Base-by-base conservation (phyloP, 352 stramenopile genomes). In the Pythium brassicae region DNA sequence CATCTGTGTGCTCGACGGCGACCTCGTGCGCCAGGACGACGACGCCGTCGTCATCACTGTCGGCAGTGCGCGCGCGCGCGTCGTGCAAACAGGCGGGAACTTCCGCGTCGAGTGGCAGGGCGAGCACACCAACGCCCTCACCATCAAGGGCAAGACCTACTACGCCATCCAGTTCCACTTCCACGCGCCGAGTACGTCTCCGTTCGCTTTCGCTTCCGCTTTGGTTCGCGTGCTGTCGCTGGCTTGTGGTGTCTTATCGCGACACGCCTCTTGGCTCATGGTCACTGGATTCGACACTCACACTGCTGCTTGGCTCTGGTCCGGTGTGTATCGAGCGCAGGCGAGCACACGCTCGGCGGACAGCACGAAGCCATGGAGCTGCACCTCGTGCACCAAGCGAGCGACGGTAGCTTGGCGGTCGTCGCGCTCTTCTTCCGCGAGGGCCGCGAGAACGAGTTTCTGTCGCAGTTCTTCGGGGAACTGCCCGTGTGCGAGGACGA, bases 291-390 rank as follows among this genome's bases (percentile, higher is more conserved):
- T n/a, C n/a, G n/a, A n/a, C n/a, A n/a, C n/a, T n/a, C n/a, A n/a
- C n/a, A n/a, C n/a, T n/a, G n/a, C n/a, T n/a, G 20, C 20, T 62
- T 2, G 35, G n/a, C 9, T 53, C 58, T 35, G 29, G 35, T 54
- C 53, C 4, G 45, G 22, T 61, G 11, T 55, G 2, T n/a, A n/a
- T n/a, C n/a, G n/a, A n/a, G n/a, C n/a, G n/a, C n/a, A 78, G 74
- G 72, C 51, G 81, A 91, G 55, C 81, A 91, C 70, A 91, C 76
- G 20, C 46, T 91, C 48, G 66, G 88, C 26, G 77, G 75, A 23
- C 54, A 85, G 23, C 62, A 61, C 11, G 58, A 72, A 26, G 71
- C 56, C 29, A 83, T 91, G 68, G 77, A 86, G 59, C 63, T 91
- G 48, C 81, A 91, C 56, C 53, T 91, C 44, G 78, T 91, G 44